Percentiles rank a stretch among this genome's conserved stretches.
Evolutionary conservation across 225 moss, liverwort and hornwort species (phyloP).

Genomic region (Pseudisothecium myosuroides): DNA sequence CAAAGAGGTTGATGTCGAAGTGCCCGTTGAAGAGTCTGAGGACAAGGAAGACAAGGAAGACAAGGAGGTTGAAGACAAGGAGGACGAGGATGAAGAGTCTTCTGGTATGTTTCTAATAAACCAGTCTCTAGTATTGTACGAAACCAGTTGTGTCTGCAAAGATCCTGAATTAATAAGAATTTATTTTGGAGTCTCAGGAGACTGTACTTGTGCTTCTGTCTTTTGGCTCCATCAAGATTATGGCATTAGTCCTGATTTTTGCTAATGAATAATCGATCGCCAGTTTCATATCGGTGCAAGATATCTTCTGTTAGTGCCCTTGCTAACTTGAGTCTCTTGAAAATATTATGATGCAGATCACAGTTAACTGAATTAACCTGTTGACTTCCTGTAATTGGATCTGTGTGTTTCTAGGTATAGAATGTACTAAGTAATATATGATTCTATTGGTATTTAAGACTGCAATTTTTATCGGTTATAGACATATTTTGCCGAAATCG

Average conservation of each 20-base stretch:
- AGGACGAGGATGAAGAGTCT: conserved; percentile 31
- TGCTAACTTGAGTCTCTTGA: not conserved
- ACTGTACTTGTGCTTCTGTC: not conserved
- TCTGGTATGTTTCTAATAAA: conserved; percentile 1
- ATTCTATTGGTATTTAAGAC: not conserved
- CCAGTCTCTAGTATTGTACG: not conserved
- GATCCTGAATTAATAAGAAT: not conserved
- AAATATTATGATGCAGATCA: not conserved
- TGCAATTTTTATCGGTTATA: not conserved
- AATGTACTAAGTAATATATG: not conserved
- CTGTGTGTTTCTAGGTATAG: not conserved
- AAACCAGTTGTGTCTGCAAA: not conserved
- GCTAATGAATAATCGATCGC: not conserved
- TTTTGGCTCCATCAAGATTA: not conserved
- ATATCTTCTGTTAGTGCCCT: not conserved
- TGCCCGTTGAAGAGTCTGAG: conserved; percentile 36
- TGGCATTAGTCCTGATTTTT: not conserved
- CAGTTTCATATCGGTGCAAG: not conserved
- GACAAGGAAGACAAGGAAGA: conserved; percentile 20
- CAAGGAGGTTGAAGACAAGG: conserved; percentile 18
- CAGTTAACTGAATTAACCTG: not conserved
- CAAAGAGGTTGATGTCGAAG: conserved; percentile 75
- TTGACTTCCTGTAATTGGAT: not conserved
- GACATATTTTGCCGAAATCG: not conserved
- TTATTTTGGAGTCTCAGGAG: not conserved